Evolutionary conservation across 108 stramenopile genomes (phyloP), one percentile per base, ranked within the genome.

Genomic region (Phaeodactylum tricornutum): DNA sequence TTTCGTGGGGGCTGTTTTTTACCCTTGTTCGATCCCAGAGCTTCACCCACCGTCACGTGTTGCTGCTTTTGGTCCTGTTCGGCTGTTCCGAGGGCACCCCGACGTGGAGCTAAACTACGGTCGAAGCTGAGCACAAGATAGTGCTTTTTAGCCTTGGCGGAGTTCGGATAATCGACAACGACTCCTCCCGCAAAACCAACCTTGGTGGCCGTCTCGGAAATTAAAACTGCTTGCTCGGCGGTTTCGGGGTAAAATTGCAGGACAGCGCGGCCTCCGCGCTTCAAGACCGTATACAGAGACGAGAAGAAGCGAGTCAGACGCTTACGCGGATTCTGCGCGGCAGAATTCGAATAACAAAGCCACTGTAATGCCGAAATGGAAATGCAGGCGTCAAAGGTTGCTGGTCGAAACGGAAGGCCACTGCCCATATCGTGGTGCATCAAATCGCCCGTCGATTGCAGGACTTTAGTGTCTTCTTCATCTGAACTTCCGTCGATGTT

Each of bases 111-210:
- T 33, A 36, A 14, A 24, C 24, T 56, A 21, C 90, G 78, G 49
- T 98, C 97, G 51, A 95, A 96, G 39, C 75, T 76, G 28, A 99
- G 76, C 23, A 96, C 96, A 24, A 99, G 68, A 64, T 98, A 99
- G 67, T 97, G 94, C 56, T 99, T 99, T 75, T 98, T 98, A 9
- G 98, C 98, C 62, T 98, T 98, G 41, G 97, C 76, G 16, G 95
- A 96, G 64, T 98, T 98, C 29, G 98, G 98, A 71, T 96, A 99
- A 63, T 99, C 98, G 1, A 99, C 95, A 5, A 99, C 98, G 34
- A 99, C 72, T 25, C 98, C 98, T 6, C 98, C 98, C 5, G 95
- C 85, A 65, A 97, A 97, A 19, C 94, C 94, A 2, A 90, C 93
- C 23, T 62, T 60, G 35, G 87, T 80, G 17, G 96, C 96, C 55